Evolutionary conservation across 1,284 basidiomycete genomes (phyloP).

Genomic region (Phaffia rhodozyma): DNA sequence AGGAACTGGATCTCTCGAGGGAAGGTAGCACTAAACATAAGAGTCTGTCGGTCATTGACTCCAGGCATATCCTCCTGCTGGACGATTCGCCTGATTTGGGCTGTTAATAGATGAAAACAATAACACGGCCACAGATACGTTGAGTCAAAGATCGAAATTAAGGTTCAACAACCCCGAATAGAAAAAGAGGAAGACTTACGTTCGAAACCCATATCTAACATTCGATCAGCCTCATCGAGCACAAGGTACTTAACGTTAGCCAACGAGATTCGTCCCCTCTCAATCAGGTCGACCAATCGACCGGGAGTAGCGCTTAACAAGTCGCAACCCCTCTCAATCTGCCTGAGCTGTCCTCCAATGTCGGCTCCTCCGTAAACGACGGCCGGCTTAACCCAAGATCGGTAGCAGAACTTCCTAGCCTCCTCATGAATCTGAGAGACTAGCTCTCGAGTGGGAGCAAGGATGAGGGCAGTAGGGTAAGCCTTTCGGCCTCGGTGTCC

Average conservation of each 20-base stretch:
- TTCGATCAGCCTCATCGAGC: conserved; percentile 97
- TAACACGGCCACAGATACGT: neutral
- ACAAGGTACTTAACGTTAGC: conserved; percentile 96
- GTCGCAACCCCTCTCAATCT: conserved; percentile 94
- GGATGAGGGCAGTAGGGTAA: conserved; percentile 87
- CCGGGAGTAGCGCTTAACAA: conserved; percentile 96
- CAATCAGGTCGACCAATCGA: conserved; percentile 95
- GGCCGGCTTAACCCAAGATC: conserved; percentile 97
- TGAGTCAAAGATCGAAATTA: neutral
- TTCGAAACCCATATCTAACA: conserved; percentile 99
- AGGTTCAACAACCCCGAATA: neutral
- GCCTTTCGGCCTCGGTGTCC: conserved; percentile 73
- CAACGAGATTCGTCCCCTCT: conserved; percentile 92
- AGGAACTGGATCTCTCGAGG: conserved; percentile 97
- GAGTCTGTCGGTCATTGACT: conserved; percentile 81
- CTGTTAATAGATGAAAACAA: neutral
- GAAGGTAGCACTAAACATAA: conserved; percentile 99
- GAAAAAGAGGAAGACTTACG: conserved; percentile 29
- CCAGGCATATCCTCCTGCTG: conserved; percentile 98
- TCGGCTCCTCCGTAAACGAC: conserved; percentile 99
- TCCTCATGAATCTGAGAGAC: conserved; percentile 99
- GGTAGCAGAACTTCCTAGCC: conserved; percentile 97
- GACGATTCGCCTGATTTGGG: conserved; percentile 95
- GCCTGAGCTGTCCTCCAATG: conserved; percentile 86
- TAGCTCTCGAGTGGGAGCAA: conserved; percentile 95